Evolutionary conservation across 495 filamentous ascomycete genomes (phyloP), one percentile per base, ranked within the genome.

Genomic region (Podospora appendiculata): DNA sequence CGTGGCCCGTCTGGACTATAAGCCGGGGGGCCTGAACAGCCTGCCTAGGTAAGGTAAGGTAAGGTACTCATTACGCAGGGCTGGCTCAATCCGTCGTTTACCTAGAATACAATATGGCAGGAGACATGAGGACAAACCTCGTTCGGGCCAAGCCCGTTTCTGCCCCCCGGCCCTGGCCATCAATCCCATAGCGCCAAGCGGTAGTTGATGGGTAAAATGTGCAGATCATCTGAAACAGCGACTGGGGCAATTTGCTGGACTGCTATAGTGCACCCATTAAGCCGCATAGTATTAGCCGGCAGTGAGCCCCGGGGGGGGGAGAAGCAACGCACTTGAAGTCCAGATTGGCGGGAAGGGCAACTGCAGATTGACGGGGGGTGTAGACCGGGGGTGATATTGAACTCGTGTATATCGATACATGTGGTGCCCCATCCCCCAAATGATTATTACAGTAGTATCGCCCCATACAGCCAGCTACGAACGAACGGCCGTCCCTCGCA

Each of bases 141-240:
- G 4, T 41, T 41, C 11, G 14, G 38, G 38, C 14, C 14, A 41
- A 16, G 11, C 38, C 12, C 12, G 4, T 41, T 16, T 41, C 38
- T 7, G 7, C 11, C 14, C 38, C 12, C 14, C 38, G 11, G 38
- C 14, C 14, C 12, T 7, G 38, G 12, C 14, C 38, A 12, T 16
- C 12, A 41, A 41, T 47, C 16, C 45, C 49, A 34, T 35, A 45
- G 45, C 32, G 56, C 57, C 56, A 62, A 62, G 58, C 57, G 61
- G 55, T 49, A 60, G 61, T 57, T 57, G 61, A 56, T 66, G 59
- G 61, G 39, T 59, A 62, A 62, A 64, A 54, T 59, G 45, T 47
- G 34, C 14, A 19, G 25, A 25, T 25, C 25, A 25, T 25, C 25
- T 38, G 36, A 38, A 38, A 38, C 43, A 40, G 36, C 36, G 36